Evolutionary conservation across 495 filamentous ascomycete species (phyloP).

Genomic region (Podospora comata): DNA sequence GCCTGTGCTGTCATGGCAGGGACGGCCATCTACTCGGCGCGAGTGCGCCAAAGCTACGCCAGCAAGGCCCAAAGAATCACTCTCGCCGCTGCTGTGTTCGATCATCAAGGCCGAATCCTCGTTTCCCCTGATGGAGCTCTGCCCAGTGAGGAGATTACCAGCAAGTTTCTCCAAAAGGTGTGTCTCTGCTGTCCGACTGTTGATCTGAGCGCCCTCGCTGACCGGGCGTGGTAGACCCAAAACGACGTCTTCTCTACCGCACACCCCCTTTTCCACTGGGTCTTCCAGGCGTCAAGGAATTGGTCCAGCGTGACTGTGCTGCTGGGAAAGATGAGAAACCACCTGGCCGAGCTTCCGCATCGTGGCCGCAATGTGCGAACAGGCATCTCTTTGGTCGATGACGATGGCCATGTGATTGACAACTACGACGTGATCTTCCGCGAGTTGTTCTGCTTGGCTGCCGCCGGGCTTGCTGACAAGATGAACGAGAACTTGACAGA

Average conservation of each 20-base stretch:
- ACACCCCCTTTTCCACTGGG: conserved; percentile 84
- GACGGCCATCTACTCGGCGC: conserved; percentile 53
- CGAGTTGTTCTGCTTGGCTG: conserved; percentile 82
- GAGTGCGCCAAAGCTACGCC: conserved; percentile 51
- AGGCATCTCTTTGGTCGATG: conserved; percentile 36
- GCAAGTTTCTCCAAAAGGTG: conserved; percentile 63
- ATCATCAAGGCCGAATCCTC: conserved; percentile 68
- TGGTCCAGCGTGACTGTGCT: conserved; percentile 68
- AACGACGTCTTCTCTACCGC: conserved; percentile 72
- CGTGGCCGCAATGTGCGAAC: conserved; percentile 21
- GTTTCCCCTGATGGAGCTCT: conserved; percentile 77
- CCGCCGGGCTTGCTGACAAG: conserved; percentile 64
- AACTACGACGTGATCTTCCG: conserved; percentile 77
- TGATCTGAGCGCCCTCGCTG: conserved; percentile 22
- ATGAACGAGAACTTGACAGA: conserved; percentile 59
- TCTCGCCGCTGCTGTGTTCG: conserved; percentile 73
- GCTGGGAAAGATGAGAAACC: conserved; percentile 64
- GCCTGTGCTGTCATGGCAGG: conserved; percentile 56
- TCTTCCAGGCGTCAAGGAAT: conserved; percentile 72
- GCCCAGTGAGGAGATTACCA: conserved; percentile 77
- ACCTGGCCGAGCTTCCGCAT: conserved; percentile 46
- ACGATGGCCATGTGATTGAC: conserved; percentile 48
- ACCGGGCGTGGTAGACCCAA: conserved; percentile 44
- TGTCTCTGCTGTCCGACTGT: conserved; percentile 19
- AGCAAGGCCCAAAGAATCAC: conserved; percentile 74